phyloP scores from a whole-genome alignment of 106 monocot species.

The Phalaenopsis equestris region DNA sequence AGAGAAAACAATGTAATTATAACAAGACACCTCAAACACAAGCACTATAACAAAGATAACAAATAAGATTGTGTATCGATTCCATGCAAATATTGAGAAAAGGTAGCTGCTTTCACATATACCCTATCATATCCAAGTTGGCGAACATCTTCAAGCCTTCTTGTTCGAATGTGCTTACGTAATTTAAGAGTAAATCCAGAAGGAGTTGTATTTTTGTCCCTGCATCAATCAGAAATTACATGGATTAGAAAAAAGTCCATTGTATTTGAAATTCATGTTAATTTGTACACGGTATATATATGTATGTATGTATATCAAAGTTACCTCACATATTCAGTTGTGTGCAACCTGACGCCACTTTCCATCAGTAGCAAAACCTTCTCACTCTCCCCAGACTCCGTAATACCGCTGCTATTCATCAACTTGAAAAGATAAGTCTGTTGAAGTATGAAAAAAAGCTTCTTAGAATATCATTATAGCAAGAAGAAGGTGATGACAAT shows the following conservation, averaged over 20 bases:
- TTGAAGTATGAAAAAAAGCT: neutral
- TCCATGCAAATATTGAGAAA: neutral
- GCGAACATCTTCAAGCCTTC: slow-evolving; percentile 91
- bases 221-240: slow-evolving; percentile 18
- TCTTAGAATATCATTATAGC: neutral
- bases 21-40: neutral
- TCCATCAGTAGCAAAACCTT: slow-evolving; percentile 94
- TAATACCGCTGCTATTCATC: slow-evolving; percentile 97
- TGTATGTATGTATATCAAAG: slow-evolving; percentile 5
- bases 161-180: slow-evolving; percentile 85
- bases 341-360: slow-evolving; percentile 90
- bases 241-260: neutral
- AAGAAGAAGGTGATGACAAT: neutral
- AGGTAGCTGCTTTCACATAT: slow-evolving; percentile 10
- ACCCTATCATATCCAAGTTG: slow-evolving; percentile 99
- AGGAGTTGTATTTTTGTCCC: slow-evolving; percentile 93
- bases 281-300: neutral
- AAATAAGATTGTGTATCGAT: neutral
- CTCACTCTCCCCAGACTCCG: slow-evolving; percentile 96
- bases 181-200: slow-evolving; percentile 97
- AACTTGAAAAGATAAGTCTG: slow-evolving; percentile 97
- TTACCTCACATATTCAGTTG: slow-evolving; percentile 79
- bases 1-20: neutral
- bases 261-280: neutral
- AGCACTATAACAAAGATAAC: neutral